These are phyloP conservation scores for Melaleuca alternifolia DNA, from an alignment of 345 rosid species.

Conservation along the genomic window DNA sequence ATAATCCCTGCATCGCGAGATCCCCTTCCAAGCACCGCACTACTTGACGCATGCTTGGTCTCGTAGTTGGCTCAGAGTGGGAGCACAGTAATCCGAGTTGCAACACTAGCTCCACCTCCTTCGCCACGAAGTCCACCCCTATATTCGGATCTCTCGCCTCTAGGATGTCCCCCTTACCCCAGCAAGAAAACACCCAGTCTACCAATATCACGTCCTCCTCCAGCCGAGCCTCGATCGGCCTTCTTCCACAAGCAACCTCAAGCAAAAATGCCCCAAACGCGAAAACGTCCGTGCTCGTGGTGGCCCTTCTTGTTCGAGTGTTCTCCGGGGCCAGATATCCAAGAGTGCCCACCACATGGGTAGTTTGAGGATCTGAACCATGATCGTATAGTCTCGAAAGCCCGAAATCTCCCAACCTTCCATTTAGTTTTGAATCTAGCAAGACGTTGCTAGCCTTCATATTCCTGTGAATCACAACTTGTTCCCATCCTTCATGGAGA, in stretches of 20 bases:
- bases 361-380: constrained; percentile 22
- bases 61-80: constrained; percentile 23
- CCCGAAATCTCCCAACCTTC: constrained; percentile 36
- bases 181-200: background rate
- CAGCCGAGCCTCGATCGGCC: background rate
- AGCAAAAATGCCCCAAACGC: background rate
- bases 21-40: constrained; percentile 36
- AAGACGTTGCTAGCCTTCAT: constrained; percentile 38
- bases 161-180: background rate
- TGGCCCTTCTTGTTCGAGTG: background rate
- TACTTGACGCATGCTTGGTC: constrained; percentile 57
- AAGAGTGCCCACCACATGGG: constrained; percentile 16
- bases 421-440: constrained; percentile 22
- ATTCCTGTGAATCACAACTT: constrained; percentile 35
- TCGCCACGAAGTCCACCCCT: constrained; percentile 17
- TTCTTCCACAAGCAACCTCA: background rate
- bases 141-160: constrained; percentile 1
- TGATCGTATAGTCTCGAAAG: constrained; percentile 29
- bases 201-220: background rate
- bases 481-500: constrained; percentile 35
- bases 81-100: too few species aligned
- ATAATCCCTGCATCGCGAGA: constrained; percentile 20
- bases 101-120: constrained; percentile 46
- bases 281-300: background rate
- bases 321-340: background rate